Base-by-base conservation (phyloP, 305 asterid genomes). In the Ilex paraguariensis region DNA sequence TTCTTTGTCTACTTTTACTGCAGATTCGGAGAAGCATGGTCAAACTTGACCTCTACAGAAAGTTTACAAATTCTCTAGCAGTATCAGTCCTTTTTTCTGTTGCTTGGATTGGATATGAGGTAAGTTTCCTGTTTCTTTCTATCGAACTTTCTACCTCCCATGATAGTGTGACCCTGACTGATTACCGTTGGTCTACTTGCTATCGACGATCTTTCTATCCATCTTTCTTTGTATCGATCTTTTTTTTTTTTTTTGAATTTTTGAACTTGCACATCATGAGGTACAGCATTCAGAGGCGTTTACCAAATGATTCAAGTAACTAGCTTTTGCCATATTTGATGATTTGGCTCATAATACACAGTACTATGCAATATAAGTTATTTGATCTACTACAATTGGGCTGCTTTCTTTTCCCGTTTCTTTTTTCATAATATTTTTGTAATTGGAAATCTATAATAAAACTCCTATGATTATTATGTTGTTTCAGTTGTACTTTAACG, bases 71-170 rank as follows among this genome's bases (percentile, higher is more conserved):
- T 67, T 62, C 95, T 68, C 77, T 93, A 42, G 97, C 97, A 46
- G 78, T 87, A 44, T 80, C 96, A 33, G 88, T 90, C 72, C 77
- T 93, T 64, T 80, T 93, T 54, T 90, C 97, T 36, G 95, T 93
- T 67, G 97, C 93, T 65, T 93, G 99, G 99, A 86, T 93, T 57
- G 97, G 99, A 58, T 93, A 87, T 73, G 99, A 90, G 95, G 99
- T 93, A 80, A 46, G 57, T 42, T 57, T 45, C 54, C 50, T 65
- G 21, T 65, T 51, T 52, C 56, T 52, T 67, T 60, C 54, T 15
- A 10, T 36, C 50, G 10, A 6, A 12, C 44, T 40, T 33, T n/a
- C 32, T 13, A 16, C 12, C 45, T 5, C 13, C 0, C 53, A 54
- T 13, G 58, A 52, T 7, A 54, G 16, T 10, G 11, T 31, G 31